Base-by-base conservation (phyloP, 805 yeast species). In the Pachysolen tannophilus region DNA sequence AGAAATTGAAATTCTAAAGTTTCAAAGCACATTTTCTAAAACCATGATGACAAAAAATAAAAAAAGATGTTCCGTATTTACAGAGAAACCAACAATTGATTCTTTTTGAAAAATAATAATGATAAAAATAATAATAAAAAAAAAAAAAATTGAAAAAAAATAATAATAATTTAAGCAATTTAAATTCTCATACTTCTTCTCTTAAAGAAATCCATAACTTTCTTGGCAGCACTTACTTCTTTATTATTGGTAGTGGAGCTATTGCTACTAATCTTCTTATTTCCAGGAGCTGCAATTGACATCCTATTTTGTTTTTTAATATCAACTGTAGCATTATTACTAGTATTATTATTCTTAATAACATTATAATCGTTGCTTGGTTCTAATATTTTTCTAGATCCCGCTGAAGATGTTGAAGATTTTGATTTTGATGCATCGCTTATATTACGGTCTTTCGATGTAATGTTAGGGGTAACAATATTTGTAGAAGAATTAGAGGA, bases 201-300 rank as follows among this genome's bases (percentile, higher is more conserved):
- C 52, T 79, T 79, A 63, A 81, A 80, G 53, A 81, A 81, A 53
- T 80, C 88, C 69, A 81, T 74, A 8, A 81, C 87, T 47, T 75
- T 76, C 50, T 78, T 75, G 5, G 92, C 86, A 2, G 92, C 80
- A 32, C 87, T 78, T 15, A 77, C 75, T 45, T 78, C 84, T 45
- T 70, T 75, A 42, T 62, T 55, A 47, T 50, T 38, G 45, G 24
- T 6, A 17, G 24, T 16, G 13, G 23, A 14, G 23, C 23, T 25
- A 8, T 14, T 13, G n/a, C 7, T 26, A 26, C 28, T 26, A n/a
- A n/a, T n/a, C n/a, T n/a, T n/a, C n/a, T n/a, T n/a, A 13, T 26
- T n/a, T 9, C 28, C 15, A 15, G 23, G 8, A 16, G 28, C 34
- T 9, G 25, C 25, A 19, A 30, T 20, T 13, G 38, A 35, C 30